Base-by-base conservation (phyloP, 352 stramenopile species). In the Phytophthora fragariaefolia region DNA sequence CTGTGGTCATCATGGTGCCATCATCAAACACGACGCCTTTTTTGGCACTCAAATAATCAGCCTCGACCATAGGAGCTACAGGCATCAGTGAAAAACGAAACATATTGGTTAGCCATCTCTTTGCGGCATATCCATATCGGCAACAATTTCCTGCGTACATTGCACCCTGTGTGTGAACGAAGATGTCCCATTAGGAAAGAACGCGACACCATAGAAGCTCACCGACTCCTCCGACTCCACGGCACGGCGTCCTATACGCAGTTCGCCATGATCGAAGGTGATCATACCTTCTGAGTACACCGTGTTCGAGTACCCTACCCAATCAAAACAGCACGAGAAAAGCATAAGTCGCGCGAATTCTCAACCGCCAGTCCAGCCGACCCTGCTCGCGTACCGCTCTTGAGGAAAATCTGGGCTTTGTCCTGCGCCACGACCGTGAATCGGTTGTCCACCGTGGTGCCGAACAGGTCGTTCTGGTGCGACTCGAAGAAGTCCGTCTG, bases 401-500 rank as follows among this genome's bases (percentile, higher is more conserved):
- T 95, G 34, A 93, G 70, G 58, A 85, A 82, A 51, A 93, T 93
- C 71, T 90, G 81, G 57, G 87, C 84, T 28, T 85, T 80, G 47
- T 93, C 73, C 18, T 85, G 67, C 28, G 87, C 87, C 23, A 95
- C 83, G 24, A 93, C 85, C 6, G 85, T 93, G 45, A 93, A 95
- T 13, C 83, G 73, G 26, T 93, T 89, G 52, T 95, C 87, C 49
- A 95, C 83, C 0, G 82, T 94, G 30, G 84, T 89, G 18, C 85
- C 85, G 32, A 95, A 85, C n/a, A 95, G 50, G 26, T 95, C 85
- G 28, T 71, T 89, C 62, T 93, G 87, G 61, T 95, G 85, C 8
- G 79, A 85, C 61, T 79, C 79, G 32, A 95, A 95, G 72, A 95
- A 93, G 59, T 93, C 85, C 9, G 85, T 88, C 57, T 93, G 83